A percentile compares a stretch with the other conserved stretches of the same genome.
phyloP scores from a whole-genome alignment of 495 filamentous ascomycete species.

The Xylaria curta region DNA sequence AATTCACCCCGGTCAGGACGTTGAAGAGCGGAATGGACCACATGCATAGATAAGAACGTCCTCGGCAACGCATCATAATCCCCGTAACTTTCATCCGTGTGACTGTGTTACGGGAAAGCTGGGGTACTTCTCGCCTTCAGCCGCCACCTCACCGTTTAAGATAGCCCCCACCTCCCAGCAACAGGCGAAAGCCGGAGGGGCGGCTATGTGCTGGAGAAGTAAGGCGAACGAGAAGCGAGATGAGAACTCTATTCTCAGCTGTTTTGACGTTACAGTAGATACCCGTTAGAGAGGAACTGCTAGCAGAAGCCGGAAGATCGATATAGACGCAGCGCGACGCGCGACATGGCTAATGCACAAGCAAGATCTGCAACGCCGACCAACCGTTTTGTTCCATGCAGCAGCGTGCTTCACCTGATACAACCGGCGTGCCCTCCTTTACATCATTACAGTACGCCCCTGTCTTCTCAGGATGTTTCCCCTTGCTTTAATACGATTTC shows the following conservation, averaged over 20 bases:
- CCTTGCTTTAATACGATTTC: not conserved
- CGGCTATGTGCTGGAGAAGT: conserved; percentile 8
- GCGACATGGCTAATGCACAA: not conserved
- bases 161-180: not conserved
- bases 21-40: not conserved
- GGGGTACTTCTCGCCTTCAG: conserved; percentile 19
- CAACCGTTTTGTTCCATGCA: conserved; percentile 12
- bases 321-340: not conserved
- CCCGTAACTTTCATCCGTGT: conserved; percentile 10
- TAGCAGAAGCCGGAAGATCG: not conserved
- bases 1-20: not conserved
- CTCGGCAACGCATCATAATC: conserved; percentile 8
- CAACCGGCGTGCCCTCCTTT: conserved; percentile 20
- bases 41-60: not conserved
- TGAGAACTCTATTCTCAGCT: conserved; percentile 20
- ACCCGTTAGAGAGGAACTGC: not conserved
- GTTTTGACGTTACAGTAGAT: not conserved
- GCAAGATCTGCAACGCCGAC: conserved; percentile 19
- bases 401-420: conserved; percentile 25
- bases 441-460: conserved; percentile 1
- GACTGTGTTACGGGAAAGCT: conserved; percentile 15
- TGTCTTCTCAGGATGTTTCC: not conserved
- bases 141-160: conserved; percentile 13
- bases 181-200: not conserved
- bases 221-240: conserved; percentile 26